A percentile compares a stretch with the other conserved stretches of the same genome.
phyloP scores from a whole-genome alignment of 1,139 yeast genomes.

The Zygosaccharomyces pseudobailii region DNA sequence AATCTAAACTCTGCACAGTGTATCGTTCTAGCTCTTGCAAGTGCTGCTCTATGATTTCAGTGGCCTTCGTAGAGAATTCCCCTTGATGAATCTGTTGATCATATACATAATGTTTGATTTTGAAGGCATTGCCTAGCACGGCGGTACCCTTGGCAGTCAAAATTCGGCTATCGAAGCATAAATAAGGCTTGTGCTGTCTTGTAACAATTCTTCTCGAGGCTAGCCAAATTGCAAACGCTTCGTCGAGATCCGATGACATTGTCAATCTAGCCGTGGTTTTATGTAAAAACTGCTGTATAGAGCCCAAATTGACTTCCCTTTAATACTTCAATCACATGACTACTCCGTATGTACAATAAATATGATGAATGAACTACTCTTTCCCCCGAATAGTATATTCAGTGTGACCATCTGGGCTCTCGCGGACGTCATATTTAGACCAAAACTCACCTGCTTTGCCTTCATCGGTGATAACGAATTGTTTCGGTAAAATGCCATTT shows the following conservation, averaged over 20 bases:
- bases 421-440: slow-evolving; percentile 13
- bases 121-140: not conserved
- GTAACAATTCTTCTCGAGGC: slow-evolving; percentile 7
- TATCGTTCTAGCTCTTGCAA: slow-evolving; percentile 1
- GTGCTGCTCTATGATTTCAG: slow-evolving; percentile 1
- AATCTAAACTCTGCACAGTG: not conserved
- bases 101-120: slow-evolving; percentile 8
- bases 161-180: slow-evolving; percentile 8
- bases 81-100: not conserved
- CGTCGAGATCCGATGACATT: slow-evolving; percentile 6
- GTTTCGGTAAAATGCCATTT: slow-evolving; percentile 13
- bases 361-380: slow-evolving; percentile 1
- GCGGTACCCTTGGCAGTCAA: slow-evolving; percentile 7
- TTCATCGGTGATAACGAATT: slow-evolving; percentile 17
- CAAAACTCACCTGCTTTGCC: slow-evolving; percentile 18
- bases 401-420: slow-evolving; percentile 16
- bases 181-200: slow-evolving; percentile 3
- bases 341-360: slow-evolving; percentile 6
- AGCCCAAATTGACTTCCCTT: not conserved
- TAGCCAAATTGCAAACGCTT: slow-evolving; percentile 12
- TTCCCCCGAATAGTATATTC: slow-evolving; percentile 16
- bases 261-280: not conserved
- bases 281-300: not conserved
- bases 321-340: slow-evolving; percentile 5
- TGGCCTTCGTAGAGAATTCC: slow-evolving; percentile 1